These are phyloP conservation scores for Teratosphaeria epicoccoides DNA, from an alignment of 2,329 filamentous ascomycete species.

Conservation along the genomic window DNA sequence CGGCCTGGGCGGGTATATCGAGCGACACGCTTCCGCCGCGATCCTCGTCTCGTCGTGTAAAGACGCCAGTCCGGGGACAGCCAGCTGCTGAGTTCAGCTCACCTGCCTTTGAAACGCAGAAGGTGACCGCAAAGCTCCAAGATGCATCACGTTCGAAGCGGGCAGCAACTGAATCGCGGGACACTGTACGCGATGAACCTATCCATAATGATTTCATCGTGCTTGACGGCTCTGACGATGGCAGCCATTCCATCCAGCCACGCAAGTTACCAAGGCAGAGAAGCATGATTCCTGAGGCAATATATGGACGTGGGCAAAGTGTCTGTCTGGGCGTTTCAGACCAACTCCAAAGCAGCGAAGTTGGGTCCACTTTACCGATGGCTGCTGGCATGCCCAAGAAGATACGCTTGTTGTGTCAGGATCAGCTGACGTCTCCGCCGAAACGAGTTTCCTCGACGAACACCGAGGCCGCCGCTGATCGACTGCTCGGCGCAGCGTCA, in stretches of 20 bases:
- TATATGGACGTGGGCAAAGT: background rate
- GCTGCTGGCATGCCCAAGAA: conserved; percentile 30
- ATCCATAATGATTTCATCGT: background rate
- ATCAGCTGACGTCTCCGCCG: conserved; percentile 15
- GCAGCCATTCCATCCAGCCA: background rate
- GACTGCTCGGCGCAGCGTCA: conserved; percentile 11
- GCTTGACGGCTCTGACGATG: background rate
- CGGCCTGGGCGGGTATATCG: conserved; percentile 17
- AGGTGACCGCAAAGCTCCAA: background rate
- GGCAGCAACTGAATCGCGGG: background rate
- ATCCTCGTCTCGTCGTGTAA: conserved; percentile 11
- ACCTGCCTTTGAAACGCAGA: conserved; percentile 20
- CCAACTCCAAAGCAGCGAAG: conserved; percentile 6
- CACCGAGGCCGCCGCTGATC: conserved; percentile 6
- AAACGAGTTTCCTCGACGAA: conserved; percentile 9
- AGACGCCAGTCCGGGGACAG: background rate
- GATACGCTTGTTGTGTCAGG: conserved; percentile 32
- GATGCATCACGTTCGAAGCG: background rate
- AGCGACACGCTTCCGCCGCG: conserved; percentile 14
- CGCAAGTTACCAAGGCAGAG: background rate
- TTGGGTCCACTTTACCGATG: conserved; percentile 29
- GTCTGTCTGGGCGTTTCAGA: background rate
- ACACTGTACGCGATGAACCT: background rate
- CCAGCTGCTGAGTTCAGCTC: conserved; percentile 27
- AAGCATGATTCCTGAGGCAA: background rate